A percentile compares a stretch with the other conserved stretches of the same genome.
Evolutionary conservation across 768 basidiomycete genomes (phyloP).

Genomic region (Arthromyces matolae): DNA sequence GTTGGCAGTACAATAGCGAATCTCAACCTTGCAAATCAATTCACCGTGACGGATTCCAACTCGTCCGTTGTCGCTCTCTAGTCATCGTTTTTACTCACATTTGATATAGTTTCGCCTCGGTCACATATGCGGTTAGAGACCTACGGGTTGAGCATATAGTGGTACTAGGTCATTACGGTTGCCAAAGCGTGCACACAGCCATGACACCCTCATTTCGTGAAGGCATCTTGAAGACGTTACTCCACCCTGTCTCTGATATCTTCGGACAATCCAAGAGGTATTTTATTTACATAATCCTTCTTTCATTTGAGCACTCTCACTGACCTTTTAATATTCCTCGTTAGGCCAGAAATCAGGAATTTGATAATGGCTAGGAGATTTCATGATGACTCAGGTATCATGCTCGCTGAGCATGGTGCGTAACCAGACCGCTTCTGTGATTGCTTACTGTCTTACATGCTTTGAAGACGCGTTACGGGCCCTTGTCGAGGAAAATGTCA

Average conservation of each 20-base stretch:
- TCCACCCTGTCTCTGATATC: constrained; percentile 29
- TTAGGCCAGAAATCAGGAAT: constrained; percentile 31
- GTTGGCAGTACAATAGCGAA: constrained; percentile 30
- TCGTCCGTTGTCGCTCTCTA: constrained; percentile 23
- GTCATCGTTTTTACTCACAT: neutral
- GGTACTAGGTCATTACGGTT: constrained; percentile 38
- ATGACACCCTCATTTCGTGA: constrained; percentile 22
- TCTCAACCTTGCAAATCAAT: constrained; percentile 35
- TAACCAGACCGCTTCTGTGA: too few relatives aligned
- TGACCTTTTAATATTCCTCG: neutral
- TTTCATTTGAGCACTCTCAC: too few relatives aligned
- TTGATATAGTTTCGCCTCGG: constrained; percentile 27
- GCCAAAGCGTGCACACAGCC: constrained; percentile 30
- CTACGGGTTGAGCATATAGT: constrained; percentile 35
- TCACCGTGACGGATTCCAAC: constrained; percentile 28
- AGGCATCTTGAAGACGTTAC: constrained; percentile 26
- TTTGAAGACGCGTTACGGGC: constrained; percentile 31
- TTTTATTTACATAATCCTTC: too few relatives aligned
- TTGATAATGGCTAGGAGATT: constrained; percentile 31
- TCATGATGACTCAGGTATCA: constrained; percentile 12
- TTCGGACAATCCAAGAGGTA: constrained; percentile 32
- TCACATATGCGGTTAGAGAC: constrained; percentile 32
- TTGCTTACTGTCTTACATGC: neutral
- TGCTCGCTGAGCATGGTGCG: constrained; percentile 9
- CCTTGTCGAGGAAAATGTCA: constrained; percentile 51